Conservation (phyloP, 495 filamentous ascomycete genomes). For the Saxophila tyrrhenica region DNA sequence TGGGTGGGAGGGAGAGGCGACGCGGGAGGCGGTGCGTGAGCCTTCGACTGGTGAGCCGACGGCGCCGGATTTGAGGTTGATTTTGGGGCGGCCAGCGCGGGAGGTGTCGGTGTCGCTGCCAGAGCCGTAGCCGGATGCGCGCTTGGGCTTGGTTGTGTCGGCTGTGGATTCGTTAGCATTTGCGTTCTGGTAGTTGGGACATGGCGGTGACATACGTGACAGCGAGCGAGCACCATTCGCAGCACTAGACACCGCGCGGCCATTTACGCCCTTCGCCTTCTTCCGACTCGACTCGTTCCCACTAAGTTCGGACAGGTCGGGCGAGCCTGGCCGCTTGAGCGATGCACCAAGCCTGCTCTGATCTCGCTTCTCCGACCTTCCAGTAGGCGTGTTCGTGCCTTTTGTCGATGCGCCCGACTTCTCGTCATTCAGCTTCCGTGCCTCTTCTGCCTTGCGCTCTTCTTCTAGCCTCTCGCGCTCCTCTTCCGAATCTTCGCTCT, state of each 20-base stretch:
- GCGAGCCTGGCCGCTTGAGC: constrained; percentile 79
- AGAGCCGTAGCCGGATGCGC: constrained; percentile 44
- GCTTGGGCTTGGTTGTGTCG: constrained; percentile 34
- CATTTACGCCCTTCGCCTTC: constrained; percentile 48
- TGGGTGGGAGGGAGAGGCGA: constrained; percentile 38
- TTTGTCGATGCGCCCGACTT: constrained; percentile 38
- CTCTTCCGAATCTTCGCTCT: constrained; percentile 27
- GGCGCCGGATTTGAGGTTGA: constrained; percentile 47
- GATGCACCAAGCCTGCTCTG: constrained; percentile 31
- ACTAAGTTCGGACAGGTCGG: constrained; percentile 75
- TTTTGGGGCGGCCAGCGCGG: constrained; percentile 59
- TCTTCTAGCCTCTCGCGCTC: constrained; percentile 58
- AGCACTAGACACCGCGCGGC: constrained; percentile 25
- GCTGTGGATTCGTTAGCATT: constrained; percentile 9
- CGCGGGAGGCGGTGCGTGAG: constrained; percentile 36
- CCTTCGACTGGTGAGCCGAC: constrained; percentile 30
- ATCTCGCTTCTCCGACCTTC: constrained; percentile 48
- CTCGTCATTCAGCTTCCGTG: constrained; percentile 32
- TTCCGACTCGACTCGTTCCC: constrained; percentile 88
- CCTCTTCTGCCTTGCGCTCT: constrained; percentile 55
- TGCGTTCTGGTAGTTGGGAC: constrained; percentile 21
- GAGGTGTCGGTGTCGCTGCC: constrained; percentile 72
- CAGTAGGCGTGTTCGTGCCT: constrained; percentile 64
- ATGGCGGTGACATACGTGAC: constrained; percentile 34
- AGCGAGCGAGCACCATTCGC: constrained; percentile 40